Evolutionary conservation across 2,329 filamentous ascomycete genomes (phyloP), one percentile per base, ranked within the genome.

Genomic region (Elsinoe batatas): DNA sequence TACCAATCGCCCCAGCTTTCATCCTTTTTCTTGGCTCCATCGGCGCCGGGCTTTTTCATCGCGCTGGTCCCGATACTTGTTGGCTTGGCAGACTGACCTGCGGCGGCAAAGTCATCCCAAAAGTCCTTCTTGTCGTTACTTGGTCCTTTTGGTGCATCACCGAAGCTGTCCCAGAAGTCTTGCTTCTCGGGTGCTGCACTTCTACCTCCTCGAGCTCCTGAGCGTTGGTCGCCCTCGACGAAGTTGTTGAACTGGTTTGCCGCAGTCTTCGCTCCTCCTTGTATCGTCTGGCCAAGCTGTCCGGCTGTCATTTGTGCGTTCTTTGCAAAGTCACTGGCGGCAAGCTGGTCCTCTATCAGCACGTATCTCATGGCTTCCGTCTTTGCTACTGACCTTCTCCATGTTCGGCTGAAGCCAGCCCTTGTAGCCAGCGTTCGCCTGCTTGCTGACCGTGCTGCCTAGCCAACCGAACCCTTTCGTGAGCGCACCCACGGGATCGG

Each of bases 401-500:
- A 93, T 89, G 26, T 90, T 93, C 8, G 93, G 93, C 72, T 95
- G 90, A 54, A 98, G 88, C 72, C 89, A 96, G 33, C 85, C 82
- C 62, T 93, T 86, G 68, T 96, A 95, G 20, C 96, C 85, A 13
- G 82, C 88, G 76, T 95, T 94, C 36, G 91, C 93, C 61, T 88
- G 87, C 77, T 93, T 95, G 22, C 83, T 84, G 40, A 97, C 89
- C 11, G 88, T 90, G 33, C 82, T 86, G 15, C 89, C 81, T 66
- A 97, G 89, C 90, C 93, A 97, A 7, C 91, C 91, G 65, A 97
- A 94, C 0, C 91, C 88, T 72, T 95, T 96, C 26, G 84, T 89
- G 63, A 98, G 71, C 13, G 91, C 90, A 1, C 82, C 91, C 60
- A 97, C 77, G 0, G 93, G 91, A 68, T 98, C 93, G 67, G 84